These are phyloP conservation scores for Candida pini DNA, from an alignment of 805 yeast species.

Conservation along the genomic window DNA sequence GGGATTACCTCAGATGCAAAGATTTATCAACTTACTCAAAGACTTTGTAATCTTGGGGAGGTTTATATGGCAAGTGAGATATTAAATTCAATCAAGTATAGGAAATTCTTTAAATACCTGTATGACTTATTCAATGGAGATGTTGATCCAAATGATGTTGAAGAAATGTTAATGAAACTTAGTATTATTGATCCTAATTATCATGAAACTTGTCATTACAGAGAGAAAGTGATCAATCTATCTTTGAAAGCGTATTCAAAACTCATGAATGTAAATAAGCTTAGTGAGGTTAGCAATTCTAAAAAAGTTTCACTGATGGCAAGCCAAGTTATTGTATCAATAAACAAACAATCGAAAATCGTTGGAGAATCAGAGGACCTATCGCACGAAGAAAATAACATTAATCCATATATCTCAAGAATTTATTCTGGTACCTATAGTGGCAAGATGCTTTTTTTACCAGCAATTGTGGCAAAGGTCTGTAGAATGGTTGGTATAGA, in stretches of 20 bases:
- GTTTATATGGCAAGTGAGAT: slow-evolving; percentile 17
- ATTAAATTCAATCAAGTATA: slow-evolving; percentile 12
- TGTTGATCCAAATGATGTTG: slow-evolving; percentile 7
- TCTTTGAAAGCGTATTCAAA: not conserved
- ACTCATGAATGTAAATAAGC: no score
- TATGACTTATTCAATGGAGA: not conserved
- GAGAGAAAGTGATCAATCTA: slow-evolving; percentile 6
- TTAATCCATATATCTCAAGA: no score
- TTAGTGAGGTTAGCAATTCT: no score
- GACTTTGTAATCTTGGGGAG: slow-evolving; percentile 9
- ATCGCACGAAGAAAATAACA: no score
- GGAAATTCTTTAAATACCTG: slow-evolving; percentile 3
- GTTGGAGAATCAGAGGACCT: no score
- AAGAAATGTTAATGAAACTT: slow-evolving; percentile 10
- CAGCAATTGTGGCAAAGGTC: no score
- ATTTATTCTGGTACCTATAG: no score
- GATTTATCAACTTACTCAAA: slow-evolving; percentile 1
- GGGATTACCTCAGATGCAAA: not conserved
- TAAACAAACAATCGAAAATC: no score
- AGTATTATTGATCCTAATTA: slow-evolving; percentile 19
- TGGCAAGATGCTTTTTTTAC: no score
- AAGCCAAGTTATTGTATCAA: no score
- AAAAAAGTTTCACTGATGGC: no score
- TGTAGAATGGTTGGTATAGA: no score
- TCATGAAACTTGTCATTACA: slow-evolving; percentile 13